Evolutionary conservation across 2,329 filamentous ascomycete species (phyloP).

Genomic region (Ophiosphaerella narmari): DNA sequence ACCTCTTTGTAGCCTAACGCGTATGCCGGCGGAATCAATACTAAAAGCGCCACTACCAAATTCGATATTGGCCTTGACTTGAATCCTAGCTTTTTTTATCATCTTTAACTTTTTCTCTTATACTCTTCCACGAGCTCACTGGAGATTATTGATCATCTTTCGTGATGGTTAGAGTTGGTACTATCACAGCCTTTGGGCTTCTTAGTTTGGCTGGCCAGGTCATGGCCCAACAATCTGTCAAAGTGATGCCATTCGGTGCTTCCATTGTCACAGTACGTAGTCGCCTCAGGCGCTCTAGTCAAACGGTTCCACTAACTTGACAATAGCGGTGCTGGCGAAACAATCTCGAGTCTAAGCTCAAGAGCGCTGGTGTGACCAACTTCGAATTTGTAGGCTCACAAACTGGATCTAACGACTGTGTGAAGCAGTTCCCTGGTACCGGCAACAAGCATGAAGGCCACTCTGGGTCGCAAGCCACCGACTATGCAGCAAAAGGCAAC

Average conservation of each 20-base stretch:
- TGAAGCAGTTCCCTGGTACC: slow-evolving; percentile 5
- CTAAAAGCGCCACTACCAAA: slow-evolving; percentile 6
- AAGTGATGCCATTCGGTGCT: slow-evolving; percentile 44
- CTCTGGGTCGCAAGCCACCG: slow-evolving; percentile 47
- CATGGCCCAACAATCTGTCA: slow-evolving; percentile 29
- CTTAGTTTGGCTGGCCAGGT: slow-evolving; percentile 22
- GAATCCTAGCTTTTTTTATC: neutral
- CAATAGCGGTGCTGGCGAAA: slow-evolving; percentile 44
- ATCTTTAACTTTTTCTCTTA: neutral
- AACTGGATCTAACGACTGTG: slow-evolving; percentile 2
- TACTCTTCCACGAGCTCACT: slow-evolving; percentile 1
- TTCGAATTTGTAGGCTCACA: slow-evolving; percentile 45
- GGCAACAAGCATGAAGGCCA: slow-evolving; percentile 51
- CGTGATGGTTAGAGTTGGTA: slow-evolving; percentile 28
- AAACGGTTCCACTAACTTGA: neutral
- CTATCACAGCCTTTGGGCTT: slow-evolving; percentile 25
- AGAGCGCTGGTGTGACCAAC: slow-evolving; percentile 26
- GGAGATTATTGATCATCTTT: neutral
- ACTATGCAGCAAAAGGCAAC: slow-evolving; percentile 46
- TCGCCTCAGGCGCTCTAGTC: neutral
- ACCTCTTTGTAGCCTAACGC: slow-evolving; percentile 1
- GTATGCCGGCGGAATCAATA: neutral
- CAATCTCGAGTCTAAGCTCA: slow-evolving; percentile 37
- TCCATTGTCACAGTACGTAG: slow-evolving; percentile 39
- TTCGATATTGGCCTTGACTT: slow-evolving; percentile 4